Percentiles rank a stretch among this genome's conserved stretches.
Evolutionary conservation across 257 asterid species (phyloP).

Genomic region (Voacanga thouarsii): DNA sequence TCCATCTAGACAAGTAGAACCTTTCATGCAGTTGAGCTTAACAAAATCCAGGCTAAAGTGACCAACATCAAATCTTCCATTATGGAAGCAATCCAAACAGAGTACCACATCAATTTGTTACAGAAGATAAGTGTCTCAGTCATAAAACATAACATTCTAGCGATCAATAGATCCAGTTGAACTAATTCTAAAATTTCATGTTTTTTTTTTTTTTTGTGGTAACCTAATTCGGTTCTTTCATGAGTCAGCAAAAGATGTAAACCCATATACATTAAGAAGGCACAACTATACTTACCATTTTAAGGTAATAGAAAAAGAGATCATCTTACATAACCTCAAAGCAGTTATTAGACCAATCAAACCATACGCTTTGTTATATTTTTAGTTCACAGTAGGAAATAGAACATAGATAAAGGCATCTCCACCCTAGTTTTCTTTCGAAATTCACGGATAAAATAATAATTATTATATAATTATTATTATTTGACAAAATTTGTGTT

Average conservation of each 20-base stretch:
- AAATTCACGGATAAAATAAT: background rate
- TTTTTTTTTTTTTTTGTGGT: background rate
- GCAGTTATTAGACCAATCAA: background rate
- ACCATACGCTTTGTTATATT: background rate
- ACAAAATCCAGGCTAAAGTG: constrained; percentile 89
- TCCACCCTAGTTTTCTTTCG: constrained; percentile 3
- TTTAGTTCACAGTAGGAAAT: constrained; percentile 1
- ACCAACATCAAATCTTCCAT: constrained; percentile 82
- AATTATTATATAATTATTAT: too few species aligned
- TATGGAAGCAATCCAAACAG: constrained; percentile 84
- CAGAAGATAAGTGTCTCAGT: constrained; percentile 24
- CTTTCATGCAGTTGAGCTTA: constrained; percentile 62
- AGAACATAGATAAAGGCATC: background rate
- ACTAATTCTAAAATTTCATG: constrained; percentile 1
- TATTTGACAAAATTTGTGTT: too few species aligned
- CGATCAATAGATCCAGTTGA: background rate
- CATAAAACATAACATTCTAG: constrained; percentile 5
- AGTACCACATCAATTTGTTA: constrained; percentile 69
- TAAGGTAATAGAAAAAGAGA: background rate
- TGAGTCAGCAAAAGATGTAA: constrained; percentile 6
- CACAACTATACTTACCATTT: background rate
- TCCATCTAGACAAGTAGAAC: constrained; percentile 67
- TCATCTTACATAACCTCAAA: too few species aligned
- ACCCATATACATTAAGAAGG: background rate
- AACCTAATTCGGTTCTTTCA: background rate